These are phyloP conservation scores for Astragalus glycyphyllos DNA, from an alignment of 306 rosid species.

Conservation along the genomic window DNA sequence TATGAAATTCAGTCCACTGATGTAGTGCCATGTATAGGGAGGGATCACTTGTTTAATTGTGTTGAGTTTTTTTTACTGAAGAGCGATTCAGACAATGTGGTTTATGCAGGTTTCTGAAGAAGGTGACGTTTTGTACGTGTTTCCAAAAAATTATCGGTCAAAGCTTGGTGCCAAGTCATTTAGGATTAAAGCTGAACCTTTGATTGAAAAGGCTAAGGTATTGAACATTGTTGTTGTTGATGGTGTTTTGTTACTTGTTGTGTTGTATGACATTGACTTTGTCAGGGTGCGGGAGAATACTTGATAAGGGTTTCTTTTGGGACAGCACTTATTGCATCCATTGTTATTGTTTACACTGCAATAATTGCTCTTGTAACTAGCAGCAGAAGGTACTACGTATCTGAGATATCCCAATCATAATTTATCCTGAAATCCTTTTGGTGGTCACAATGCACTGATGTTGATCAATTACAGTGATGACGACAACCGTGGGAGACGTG, in stretches of 20 bases:
- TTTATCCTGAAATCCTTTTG: slow-evolving; percentile 10
- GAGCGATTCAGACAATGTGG: slow-evolving; percentile 62
- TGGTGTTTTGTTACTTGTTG: slow-evolving; percentile 19
- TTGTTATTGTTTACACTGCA: slow-evolving; percentile 92
- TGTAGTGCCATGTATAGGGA: not conserved
- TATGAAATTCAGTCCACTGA: not conserved
- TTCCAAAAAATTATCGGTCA: slow-evolving; percentile 80
- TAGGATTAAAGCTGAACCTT: slow-evolving; percentile 79
- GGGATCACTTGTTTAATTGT: slow-evolving; percentile 11
- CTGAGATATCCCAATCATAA: not conserved
- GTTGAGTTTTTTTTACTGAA: slow-evolving; percentile 42
- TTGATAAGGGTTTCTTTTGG: slow-evolving; percentile 95
- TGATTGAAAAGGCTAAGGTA: slow-evolving; percentile 85
- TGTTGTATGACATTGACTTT: slow-evolving; percentile 40
- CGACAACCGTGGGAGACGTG: slow-evolving; percentile 93
- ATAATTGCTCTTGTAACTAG: slow-evolving; percentile 87
- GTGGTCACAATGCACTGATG: slow-evolving; percentile 36
- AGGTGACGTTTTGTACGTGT: slow-evolving; percentile 91
- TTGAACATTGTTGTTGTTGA: slow-evolving; percentile 22
- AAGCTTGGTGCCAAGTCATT: slow-evolving; percentile 87
- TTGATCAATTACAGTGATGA: slow-evolving; percentile 70
- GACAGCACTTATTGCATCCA: slow-evolving; percentile 89
- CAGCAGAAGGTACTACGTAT: slow-evolving; percentile 70
- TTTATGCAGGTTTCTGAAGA: slow-evolving; percentile 90
- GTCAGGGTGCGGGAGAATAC: slow-evolving; percentile 81